Evolutionary conservation across 139 green algal genomes (phyloP), one percentile per base, ranked within the genome.

Genomic region (Tetraselmis striata): DNA sequence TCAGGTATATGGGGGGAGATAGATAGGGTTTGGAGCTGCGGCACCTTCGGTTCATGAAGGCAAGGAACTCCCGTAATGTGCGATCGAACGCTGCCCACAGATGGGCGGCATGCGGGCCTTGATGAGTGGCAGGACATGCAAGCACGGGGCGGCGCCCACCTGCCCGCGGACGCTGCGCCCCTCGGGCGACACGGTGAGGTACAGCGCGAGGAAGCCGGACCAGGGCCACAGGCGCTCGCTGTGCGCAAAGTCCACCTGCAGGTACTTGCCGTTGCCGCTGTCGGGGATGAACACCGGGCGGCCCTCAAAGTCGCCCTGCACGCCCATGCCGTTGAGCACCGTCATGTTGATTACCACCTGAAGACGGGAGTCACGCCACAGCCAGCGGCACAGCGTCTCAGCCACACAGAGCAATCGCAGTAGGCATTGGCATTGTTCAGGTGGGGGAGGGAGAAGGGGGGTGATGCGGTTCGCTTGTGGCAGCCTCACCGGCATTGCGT

Each of bases 301-400:
- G 1, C 75, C 85, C 31, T 91, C 90, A 32, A 99, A 85, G 2
- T 67, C 75, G 25, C 95, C 91, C 28, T 83, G 91, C 29, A 97
- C 88, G 27, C 91, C 95, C 92, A 98, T 94, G 23, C 92, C 97
- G 85, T 99, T 99, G 25, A 99, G 89, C 2, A 99, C 89, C 0
- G 97, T 99, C 31, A 91, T 93, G 85, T 99, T 99, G 90, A 98
- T 92, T 32, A 98, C 93, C 32, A 97, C 28, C 76, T 29, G 58
- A n/a, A 75, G 23, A 75, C 18, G 74, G 74, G 74, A 2, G 18
- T 30, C 74, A 28, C 24, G 74, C 22, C 24, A 2, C 23, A 30
- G 58, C 22, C 58, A 75, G n/a, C n/a, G n/a, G n/a, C n/a, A n/a
- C n/a, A n/a, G n/a, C n/a, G n/a, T n/a, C n/a, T n/a, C n/a, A n/a